Percentiles rank a stretch among this genome's conserved stretches.
Conservation (phyloP, 305 asterid genomes). For the Fraxinus nigra region DNA sequence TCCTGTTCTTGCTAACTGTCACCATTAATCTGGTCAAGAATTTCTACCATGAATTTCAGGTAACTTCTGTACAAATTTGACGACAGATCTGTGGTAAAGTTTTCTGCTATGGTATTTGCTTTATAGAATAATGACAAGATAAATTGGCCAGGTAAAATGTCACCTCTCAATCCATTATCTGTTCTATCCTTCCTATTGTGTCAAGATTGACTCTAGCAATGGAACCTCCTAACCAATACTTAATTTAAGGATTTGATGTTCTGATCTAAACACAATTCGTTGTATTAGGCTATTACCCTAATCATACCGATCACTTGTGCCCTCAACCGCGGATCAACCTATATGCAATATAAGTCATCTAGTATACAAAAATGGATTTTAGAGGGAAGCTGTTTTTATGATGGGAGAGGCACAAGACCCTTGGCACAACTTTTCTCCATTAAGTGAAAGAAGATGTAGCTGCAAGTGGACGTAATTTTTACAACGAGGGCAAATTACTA, state of each 20-base stretch:
- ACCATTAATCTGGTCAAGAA: background rate
- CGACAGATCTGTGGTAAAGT: constrained; percentile 65
- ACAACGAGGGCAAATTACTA: background rate
- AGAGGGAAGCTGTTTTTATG: background rate
- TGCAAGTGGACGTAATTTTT: background rate
- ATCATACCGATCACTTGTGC: background rate
- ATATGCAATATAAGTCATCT: background rate
- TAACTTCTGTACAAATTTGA: constrained; percentile 26
- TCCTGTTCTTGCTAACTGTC: background rate
- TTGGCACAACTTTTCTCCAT: background rate
- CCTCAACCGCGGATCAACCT: background rate
- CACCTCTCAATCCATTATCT: background rate
- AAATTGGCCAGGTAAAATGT: background rate
- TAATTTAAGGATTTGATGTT: background rate
- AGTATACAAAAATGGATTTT: background rate
- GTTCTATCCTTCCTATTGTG: background rate
- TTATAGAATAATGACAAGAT: background rate
- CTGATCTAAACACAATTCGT: background rate
- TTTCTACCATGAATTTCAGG: constrained; percentile 35
- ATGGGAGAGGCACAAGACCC: background rate
- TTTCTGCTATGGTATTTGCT: background rate
- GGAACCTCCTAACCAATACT: background rate
- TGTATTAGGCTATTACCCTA: background rate
- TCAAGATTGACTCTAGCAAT: background rate
- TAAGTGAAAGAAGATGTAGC: background rate